These are phyloP conservation scores for Barbarea vulgaris DNA, from an alignment of 345 rosid species.

Conservation along the genomic window DNA sequence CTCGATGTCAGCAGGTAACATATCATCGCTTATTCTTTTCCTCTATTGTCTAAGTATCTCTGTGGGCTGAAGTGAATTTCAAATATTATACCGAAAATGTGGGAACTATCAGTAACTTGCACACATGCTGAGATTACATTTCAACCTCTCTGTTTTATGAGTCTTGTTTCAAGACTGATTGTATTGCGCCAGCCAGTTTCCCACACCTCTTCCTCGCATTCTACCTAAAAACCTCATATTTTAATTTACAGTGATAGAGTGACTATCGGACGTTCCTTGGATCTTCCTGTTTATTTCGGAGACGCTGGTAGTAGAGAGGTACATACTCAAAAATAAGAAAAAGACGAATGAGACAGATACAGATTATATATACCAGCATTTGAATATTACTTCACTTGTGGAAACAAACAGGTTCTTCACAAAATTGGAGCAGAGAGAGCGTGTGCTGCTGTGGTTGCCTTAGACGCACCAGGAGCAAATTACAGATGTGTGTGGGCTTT, in stretches of 20 bases:
- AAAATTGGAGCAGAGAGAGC: slow-evolving; percentile 98
- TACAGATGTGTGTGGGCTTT: slow-evolving; percentile 99
- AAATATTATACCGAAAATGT: background rate
- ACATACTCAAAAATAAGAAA: slow-evolving; percentile 15
- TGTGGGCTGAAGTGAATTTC: background rate
- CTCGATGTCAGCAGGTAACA: slow-evolving; percentile 95
- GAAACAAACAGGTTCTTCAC: slow-evolving; percentile 75
- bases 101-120: slow-evolving; percentile 1
- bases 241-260: slow-evolving; percentile 83
- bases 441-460: slow-evolving; percentile 91
- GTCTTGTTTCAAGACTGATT: slow-evolving; percentile 12
- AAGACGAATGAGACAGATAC: background rate
- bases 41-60: background rate
- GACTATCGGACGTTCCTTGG: slow-evolving; percentile 89
- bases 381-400: slow-evolving; percentile 3
- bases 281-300: slow-evolving; percentile 96
- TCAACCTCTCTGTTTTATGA: background rate
- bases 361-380: background rate
- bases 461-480: slow-evolving; percentile 97
- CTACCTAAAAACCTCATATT: slow-evolving; percentile 20
- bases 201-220: background rate
- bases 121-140: background rate
- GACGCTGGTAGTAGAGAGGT: slow-evolving; percentile 99
- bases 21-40: slow-evolving; percentile 6
- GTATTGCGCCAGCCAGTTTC: background rate